Evolutionary conservation across 768 basidiomycete species (phyloP).

Genomic region (Sarcodon sp.): DNA sequence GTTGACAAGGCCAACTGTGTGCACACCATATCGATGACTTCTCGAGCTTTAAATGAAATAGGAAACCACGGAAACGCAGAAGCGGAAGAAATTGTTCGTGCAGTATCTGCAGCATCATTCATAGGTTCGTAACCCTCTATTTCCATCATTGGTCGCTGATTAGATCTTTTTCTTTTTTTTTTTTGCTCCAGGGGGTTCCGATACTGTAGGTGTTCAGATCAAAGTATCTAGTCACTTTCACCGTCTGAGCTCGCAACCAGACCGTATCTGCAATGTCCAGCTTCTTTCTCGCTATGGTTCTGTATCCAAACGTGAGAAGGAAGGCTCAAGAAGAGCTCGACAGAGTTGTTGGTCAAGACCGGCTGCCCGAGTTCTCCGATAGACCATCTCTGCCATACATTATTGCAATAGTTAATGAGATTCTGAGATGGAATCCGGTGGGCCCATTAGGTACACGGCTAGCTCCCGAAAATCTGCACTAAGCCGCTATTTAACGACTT

Average conservation of each 20-base stretch:
- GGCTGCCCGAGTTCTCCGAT: constrained; percentile 24
- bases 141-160: no score
- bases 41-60: no score
- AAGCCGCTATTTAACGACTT: neutral
- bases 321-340: constrained; percentile 31
- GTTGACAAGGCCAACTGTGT: no score
- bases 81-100: no score
- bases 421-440: constrained; percentile 13
- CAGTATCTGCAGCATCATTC: no score
- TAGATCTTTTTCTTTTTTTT: no score
- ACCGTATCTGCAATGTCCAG: constrained; percentile 17
- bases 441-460: constrained; percentile 11
- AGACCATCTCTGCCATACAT: constrained; percentile 21
- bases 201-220: no score
- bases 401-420: constrained; percentile 20
- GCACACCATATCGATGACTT: no score
- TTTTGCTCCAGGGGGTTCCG: no score
- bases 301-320: constrained; percentile 21
- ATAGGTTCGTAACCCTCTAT: no score
- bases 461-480: constrained; percentile 6
- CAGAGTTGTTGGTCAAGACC: constrained; percentile 16
- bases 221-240: no score
- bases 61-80: no score
- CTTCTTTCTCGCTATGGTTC: constrained; percentile 27
- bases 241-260: constrained; percentile 5